phyloP scores from a whole-genome alignment of 176 grass and related monocot genomes.

The Oropetium thomaeum region DNA sequence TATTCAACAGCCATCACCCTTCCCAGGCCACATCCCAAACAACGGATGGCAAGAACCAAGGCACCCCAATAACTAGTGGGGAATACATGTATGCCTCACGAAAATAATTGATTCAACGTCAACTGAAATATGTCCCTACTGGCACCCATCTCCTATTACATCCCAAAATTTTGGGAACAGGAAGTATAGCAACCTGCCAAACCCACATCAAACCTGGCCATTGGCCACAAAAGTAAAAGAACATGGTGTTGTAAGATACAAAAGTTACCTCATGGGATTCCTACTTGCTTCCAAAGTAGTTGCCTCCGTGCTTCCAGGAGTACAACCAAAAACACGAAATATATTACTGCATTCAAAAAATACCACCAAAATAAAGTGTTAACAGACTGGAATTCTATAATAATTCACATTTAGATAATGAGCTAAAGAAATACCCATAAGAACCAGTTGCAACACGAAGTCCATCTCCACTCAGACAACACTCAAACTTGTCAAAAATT shows the following conservation, averaged over 20 bases:
- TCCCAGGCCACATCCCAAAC: background rate
- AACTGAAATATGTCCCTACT: background rate
- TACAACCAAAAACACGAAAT: slow-evolving; percentile 79
- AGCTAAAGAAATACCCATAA: slow-evolving; percentile 67
- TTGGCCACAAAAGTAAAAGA: background rate
- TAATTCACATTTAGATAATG: background rate
- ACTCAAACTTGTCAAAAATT: slow-evolving; percentile 97
- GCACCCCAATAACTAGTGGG: background rate
- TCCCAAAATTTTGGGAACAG: background rate
- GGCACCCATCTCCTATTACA: background rate
- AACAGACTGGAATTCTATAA: slow-evolving; percentile 24
- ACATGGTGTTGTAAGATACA: background rate
- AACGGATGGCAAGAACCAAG: background rate
- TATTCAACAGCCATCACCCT: background rate
- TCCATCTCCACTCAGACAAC: slow-evolving; percentile 86
- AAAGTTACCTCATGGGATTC: slow-evolving; percentile 78
- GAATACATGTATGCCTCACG: background rate
- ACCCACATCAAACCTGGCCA: background rate
- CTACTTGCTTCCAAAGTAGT: slow-evolving; percentile 89
- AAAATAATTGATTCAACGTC: background rate
- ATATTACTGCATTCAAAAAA: slow-evolving; percentile 67
- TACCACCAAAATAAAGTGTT: slow-evolving; percentile 21
- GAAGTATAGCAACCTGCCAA: background rate
- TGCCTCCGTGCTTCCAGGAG: slow-evolving; percentile 62
- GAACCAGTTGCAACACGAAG: slow-evolving; percentile 85